Evolutionary conservation across 768 basidiomycete species (phyloP).

Genomic region (Lyophyllum shimeji): DNA sequence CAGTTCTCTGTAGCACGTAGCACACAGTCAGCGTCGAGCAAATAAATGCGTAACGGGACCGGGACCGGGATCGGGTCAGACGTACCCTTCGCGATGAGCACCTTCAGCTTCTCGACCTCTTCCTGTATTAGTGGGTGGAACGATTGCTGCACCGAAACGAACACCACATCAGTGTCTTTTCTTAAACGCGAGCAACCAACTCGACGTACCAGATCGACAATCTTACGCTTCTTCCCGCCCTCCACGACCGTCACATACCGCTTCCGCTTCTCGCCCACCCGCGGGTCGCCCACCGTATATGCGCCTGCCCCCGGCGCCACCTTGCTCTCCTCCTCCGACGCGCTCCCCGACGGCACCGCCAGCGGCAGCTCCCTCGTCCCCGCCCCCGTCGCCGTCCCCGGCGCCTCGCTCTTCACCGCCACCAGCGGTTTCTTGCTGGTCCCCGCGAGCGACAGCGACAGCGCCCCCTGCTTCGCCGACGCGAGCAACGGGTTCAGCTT

Average conservation of each 20-base stretch:
- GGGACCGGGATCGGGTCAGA: neutral
- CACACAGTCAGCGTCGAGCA: no score
- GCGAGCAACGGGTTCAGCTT: conserved; percentile 45
- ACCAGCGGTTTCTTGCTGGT: conserved; percentile 7
- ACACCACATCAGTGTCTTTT: neutral
- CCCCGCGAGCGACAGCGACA: neutral
- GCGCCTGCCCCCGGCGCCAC: neutral
- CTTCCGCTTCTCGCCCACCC: conserved; percentile 51
- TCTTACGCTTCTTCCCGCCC: conserved; percentile 69
- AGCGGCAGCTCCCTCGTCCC: neutral
- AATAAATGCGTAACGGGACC: neutral
- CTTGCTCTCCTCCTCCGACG: conserved; percentile 10
- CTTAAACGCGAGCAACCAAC: neutral
- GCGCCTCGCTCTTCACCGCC: neutral
- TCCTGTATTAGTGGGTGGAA: conserved; percentile 74
- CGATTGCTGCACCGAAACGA: conserved; percentile 38
- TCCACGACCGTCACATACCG: conserved; percentile 51
- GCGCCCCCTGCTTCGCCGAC: neutral
- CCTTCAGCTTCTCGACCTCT: conserved; percentile 59
- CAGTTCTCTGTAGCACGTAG: conserved; percentile 57
- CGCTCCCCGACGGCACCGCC: neutral
- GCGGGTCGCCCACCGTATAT: conserved; percentile 27
- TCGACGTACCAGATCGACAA: conserved; percentile 59
- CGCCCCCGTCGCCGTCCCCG: no score
- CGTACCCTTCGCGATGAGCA: conserved; percentile 60